Evolutionary conservation across 2,329 filamentous ascomycete species (phyloP).

Genomic region (Neofusicoccum ribis): DNA sequence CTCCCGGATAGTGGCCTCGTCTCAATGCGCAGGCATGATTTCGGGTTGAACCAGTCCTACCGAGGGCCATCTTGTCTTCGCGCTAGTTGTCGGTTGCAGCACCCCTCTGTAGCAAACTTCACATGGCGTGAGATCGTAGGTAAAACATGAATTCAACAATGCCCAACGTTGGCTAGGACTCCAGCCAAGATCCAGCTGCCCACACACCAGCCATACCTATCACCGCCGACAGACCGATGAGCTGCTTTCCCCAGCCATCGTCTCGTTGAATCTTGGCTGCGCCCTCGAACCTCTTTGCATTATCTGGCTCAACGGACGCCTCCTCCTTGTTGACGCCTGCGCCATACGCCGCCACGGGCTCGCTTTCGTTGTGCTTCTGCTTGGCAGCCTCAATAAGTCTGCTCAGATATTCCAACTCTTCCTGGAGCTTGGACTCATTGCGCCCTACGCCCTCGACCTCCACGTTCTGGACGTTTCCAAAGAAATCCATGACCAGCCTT

Average conservation of each 20-base stretch:
- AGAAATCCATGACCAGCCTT: constrained; percentile 91
- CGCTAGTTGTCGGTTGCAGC: too few relatives aligned
- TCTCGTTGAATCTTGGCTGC: constrained; percentile 38
- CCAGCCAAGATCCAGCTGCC: constrained; percentile 42
- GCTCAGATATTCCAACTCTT: constrained; percentile 75
- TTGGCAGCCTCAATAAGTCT: constrained; percentile 57
- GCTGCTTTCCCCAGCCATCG: constrained; percentile 42
- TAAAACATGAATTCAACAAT: neutral
- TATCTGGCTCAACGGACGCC: constrained; percentile 19
- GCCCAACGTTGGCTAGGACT: constrained; percentile 21
- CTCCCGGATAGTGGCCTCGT: too few relatives aligned
- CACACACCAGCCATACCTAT: constrained; percentile 42
- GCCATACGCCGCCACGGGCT: constrained; percentile 26
- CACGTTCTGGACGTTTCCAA: constrained; percentile 96
- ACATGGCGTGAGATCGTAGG: neutral
- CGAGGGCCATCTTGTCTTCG: too few relatives aligned
- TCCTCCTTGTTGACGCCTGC: constrained; percentile 25
- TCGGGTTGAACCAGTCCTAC: too few relatives aligned
- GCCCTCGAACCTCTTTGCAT: constrained; percentile 30
- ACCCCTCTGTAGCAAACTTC: neutral
- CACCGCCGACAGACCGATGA: constrained; percentile 40
- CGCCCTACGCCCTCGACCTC: constrained; percentile 68
- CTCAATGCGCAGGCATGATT: too few relatives aligned
- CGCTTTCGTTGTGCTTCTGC: constrained; percentile 40
- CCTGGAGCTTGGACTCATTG: constrained; percentile 51